Conservation (phyloP, 257 asterid genomes). For the Solanum sitiens region DNA sequence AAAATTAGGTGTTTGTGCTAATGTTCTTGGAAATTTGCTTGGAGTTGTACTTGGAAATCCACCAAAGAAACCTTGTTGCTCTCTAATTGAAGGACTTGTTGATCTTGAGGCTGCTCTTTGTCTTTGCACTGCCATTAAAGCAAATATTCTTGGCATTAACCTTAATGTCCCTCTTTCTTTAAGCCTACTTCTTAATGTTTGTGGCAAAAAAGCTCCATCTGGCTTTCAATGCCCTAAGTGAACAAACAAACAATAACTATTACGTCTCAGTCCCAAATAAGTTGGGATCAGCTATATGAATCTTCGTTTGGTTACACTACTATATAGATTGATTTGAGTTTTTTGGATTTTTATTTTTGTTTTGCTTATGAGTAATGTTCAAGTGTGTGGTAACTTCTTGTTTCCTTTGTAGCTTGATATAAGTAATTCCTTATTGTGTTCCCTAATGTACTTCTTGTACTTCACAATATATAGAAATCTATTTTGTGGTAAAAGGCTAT, state of each 20-base stretch:
- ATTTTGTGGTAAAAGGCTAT: not conserved
- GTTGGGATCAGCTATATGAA: not conserved
- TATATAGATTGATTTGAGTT: not conserved
- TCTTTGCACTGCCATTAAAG: conserved; percentile 59
- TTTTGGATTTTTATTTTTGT: not conserved
- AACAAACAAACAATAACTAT: not conserved
- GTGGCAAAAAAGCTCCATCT: conserved; percentile 38
- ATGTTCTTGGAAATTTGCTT: conserved; percentile 29
- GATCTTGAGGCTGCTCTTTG: conserved; percentile 52
- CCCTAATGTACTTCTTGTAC: not conserved
- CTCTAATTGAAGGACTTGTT: conserved; percentile 32
- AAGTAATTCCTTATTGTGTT: not conserved
- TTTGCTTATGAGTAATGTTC: not conserved
- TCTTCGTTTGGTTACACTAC: not conserved
- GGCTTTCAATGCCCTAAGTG: conserved; percentile 37
- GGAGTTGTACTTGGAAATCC: conserved; percentile 32
- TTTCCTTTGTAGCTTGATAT: not conserved
- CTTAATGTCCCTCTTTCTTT: conserved; percentile 45
- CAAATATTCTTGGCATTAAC: conserved; percentile 48
- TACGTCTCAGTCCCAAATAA: not conserved
- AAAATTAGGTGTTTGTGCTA: conserved; percentile 46
- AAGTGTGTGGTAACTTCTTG: not conserved
- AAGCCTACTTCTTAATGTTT: conserved; percentile 33
- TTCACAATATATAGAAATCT: not conserved
- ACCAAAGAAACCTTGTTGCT: conserved; percentile 38